A percentile compares a stretch with the other conserved stretches of the same genome.
Conservation (phyloP, 306 rosid species). For the Heteromeles arbutifolia region DNA sequence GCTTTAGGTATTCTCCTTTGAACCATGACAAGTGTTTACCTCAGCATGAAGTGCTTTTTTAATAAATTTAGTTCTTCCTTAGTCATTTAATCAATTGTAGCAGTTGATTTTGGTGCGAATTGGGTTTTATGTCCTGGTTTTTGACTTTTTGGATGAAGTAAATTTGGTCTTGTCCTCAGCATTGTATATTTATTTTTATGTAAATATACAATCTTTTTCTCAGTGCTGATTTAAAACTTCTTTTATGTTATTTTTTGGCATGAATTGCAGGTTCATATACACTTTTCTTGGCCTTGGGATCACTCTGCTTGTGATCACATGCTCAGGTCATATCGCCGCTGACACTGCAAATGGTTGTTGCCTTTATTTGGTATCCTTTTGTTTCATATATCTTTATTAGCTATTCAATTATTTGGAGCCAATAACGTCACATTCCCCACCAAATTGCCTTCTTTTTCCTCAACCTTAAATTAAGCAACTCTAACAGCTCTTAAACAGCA, state of each 20-base stretch:
- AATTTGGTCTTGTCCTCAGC: background rate
- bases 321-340: conserved; percentile 76
- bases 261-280: conserved; percentile 69
- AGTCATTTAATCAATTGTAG: background rate
- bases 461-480: background rate
- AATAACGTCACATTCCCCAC: background rate
- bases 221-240: background rate
- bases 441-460: background rate
- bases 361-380: conserved; percentile 75
- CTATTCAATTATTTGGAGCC: background rate
- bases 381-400: background rate
- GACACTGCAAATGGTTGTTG: conserved; percentile 74
- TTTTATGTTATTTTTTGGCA: background rate
- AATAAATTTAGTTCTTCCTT: background rate
- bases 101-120: background rate
- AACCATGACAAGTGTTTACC: no score
- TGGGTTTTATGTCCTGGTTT: background rate
- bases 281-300: conserved; percentile 63
- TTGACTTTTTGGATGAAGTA: background rate
- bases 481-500: background rate
- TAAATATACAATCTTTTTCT: background rate
- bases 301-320: conserved; percentile 54
- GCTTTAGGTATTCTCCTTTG: background rate
- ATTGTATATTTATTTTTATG: background rate
- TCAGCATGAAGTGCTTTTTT: background rate